Base-by-base conservation (phyloP, 768 basidiomycete species). In the Polyporus arcularius region DNA sequence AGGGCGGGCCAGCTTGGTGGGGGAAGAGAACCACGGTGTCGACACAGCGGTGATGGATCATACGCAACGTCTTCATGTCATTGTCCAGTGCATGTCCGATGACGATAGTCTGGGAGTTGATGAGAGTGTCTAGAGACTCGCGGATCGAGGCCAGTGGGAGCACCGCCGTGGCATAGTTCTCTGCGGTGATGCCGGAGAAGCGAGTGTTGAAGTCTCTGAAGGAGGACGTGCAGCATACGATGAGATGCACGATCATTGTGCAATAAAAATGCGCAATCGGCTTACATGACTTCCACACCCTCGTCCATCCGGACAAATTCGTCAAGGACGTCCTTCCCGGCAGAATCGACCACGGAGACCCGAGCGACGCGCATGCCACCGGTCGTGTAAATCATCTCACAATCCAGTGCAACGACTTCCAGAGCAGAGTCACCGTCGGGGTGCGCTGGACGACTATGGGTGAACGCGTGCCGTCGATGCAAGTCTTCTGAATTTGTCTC, bases 301-400 rank as follows among this genome's bases (percentile, higher is more conserved):
- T 90, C 85, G 66, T 92, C 89, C 90, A 93, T 88, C 43, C 82
- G 78, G 35, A 96, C 83, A 46, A 90, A 73, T 70, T 94, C 84
- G 71, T 99, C 97, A 48, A 96, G 87, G 2, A 98, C 81, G 54
- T 85, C 79, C 30, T 77, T 76, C 1, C 93, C 94, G 1, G 79
- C 71, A 8, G 87, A 88, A 69, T 96, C 90, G 2, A 98, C 85
- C 7, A 96, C 85, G 0, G 96, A 97, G 2, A 97, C 87, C 4
- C 97, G 84, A 3, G 94, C 96, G 4, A 97, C 85, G 21, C 89
- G 87, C 82, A 94, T 85, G 0, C 97, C 97, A 4, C 90, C 92
- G 0, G 96, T 98, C 0, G 94, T 91, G 75, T 96, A 94, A 9
- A 98, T 81, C 92, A 98, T 94, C 74, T 99, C 97, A 70, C 97